Evolutionary conservation across 768 basidiomycete genomes (phyloP).

Genomic region (Amanita rubescens): DNA sequence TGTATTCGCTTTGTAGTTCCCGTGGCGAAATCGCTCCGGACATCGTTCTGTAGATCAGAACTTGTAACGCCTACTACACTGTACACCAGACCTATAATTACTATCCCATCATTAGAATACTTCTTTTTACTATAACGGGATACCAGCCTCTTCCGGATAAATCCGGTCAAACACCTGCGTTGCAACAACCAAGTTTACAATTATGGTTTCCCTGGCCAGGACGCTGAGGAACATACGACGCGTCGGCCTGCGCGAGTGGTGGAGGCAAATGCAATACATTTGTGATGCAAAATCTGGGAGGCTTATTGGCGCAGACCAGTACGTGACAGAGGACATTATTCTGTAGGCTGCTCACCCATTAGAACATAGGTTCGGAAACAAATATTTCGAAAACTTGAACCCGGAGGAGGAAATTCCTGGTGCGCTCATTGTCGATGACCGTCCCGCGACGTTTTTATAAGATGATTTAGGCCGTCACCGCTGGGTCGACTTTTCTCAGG

Average conservation of each 20-base stretch:
- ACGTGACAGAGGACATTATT: conserved; percentile 25
- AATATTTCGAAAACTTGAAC: conserved; percentile 89
- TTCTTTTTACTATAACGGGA: background rate
- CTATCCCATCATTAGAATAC: too few relatives aligned
- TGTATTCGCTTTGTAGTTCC: conserved; percentile 1
- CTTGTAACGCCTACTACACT: background rate
- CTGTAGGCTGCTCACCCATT: background rate
- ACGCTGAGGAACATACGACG: conserved; percentile 71
- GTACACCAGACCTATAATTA: background rate
- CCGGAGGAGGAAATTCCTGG: conserved; percentile 84
- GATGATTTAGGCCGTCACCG: conserved; percentile 74
- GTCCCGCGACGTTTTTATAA: background rate
- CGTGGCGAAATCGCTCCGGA: background rate
- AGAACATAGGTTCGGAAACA: conserved; percentile 74
- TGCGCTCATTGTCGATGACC: conserved; percentile 21
- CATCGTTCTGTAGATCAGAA: background rate
- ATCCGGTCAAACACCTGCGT: conserved; percentile 23
- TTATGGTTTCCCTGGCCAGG: conserved; percentile 69
- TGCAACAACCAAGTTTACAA: conserved; percentile 18
- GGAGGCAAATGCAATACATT: conserved; percentile 87
- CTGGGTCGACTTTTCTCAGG: conserved; percentile 94
- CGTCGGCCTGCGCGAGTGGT: conserved; percentile 81
- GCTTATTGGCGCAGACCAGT: conserved; percentile 78
- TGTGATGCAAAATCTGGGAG: conserved; percentile 88
- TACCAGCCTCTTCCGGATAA: conserved; percentile 18